These are phyloP conservation scores for Penicillium italicum DNA, from an alignment of 2,329 filamentous ascomycete species.

Conservation along the genomic window DNA sequence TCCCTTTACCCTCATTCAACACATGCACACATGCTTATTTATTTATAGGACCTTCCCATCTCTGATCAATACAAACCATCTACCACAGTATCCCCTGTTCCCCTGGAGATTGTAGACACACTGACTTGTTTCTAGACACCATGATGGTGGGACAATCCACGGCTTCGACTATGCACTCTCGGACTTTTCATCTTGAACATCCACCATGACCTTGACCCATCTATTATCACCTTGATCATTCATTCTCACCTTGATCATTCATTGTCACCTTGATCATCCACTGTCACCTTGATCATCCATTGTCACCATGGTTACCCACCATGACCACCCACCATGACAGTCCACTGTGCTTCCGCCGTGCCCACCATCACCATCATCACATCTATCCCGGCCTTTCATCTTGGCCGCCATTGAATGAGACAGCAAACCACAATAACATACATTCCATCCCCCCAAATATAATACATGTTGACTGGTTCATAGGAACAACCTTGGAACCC, in stretches of 20 bases:
- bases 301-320: neutral
- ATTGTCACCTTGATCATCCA: neutral
- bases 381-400: neutral
- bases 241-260: no score
- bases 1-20: neutral
- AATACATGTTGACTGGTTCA: neutral
- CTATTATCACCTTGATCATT: no score
- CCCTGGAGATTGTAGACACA: no score
- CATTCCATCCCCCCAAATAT: neutral
- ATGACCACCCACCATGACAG: neutral
- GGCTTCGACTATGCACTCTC: neutral
- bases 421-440: neutral
- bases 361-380: neutral
- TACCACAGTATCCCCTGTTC: neutral
- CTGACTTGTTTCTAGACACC: neutral
- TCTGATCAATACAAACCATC: no score
- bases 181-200: neutral
- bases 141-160: neutral
- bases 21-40: neutral
- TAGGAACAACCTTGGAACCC: neutral
- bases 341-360: neutral
- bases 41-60: neutral
- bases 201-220: no score
- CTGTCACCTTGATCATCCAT: neutral
- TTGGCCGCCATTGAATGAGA: neutral